Conservation (phyloP, 495 filamentous ascomycete species). For the Aspergillus wentii region DNA sequence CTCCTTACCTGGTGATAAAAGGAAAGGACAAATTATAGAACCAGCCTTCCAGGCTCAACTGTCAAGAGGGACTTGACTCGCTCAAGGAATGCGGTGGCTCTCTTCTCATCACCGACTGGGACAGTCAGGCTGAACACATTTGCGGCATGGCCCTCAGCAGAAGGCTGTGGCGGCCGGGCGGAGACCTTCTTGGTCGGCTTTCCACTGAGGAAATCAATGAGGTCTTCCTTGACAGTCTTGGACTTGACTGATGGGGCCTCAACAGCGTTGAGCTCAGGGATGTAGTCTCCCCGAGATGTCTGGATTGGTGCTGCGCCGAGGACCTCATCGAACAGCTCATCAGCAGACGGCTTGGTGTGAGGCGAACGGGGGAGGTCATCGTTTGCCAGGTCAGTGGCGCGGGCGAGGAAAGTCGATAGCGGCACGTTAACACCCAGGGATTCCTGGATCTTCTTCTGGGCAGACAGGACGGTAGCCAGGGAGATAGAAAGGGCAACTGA, state of each 20-base stretch:
- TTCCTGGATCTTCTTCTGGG: constrained; percentile 72
- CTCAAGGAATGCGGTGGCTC: constrained; percentile 76
- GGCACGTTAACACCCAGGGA: constrained; percentile 74
- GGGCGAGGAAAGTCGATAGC: constrained; percentile 78
- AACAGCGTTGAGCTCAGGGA: constrained; percentile 70
- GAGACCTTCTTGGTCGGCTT: constrained; percentile 30
- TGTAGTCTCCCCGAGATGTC: constrained; percentile 55
- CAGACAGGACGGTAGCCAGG: constrained; percentile 67
- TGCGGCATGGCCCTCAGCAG: constrained; percentile 37
- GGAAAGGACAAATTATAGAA: constrained; percentile 42
- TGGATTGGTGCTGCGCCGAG: constrained; percentile 62
- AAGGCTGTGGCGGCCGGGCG: constrained; percentile 15
- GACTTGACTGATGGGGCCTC: constrained; percentile 18
- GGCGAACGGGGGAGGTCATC: constrained; percentile 68
- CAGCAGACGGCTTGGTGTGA: constrained; percentile 55
- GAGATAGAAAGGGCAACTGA: constrained; percentile 64
- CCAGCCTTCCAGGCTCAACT: constrained; percentile 72
- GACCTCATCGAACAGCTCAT: constrained; percentile 86
- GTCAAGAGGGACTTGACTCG: constrained; percentile 79
- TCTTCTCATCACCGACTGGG: constrained; percentile 68
- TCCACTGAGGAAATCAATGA: constrained; percentile 72
- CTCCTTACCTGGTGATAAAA: too few relatives aligned
- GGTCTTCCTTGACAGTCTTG: constrained; percentile 43
- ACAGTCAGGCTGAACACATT: constrained; percentile 81
- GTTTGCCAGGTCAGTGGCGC: constrained; percentile 81